Percentiles rank a stretch among this genome's conserved stretches.
Conservation (phyloP, 371 early-diverging fungal genomes). For the Haplosporangium sp. region DNA sequence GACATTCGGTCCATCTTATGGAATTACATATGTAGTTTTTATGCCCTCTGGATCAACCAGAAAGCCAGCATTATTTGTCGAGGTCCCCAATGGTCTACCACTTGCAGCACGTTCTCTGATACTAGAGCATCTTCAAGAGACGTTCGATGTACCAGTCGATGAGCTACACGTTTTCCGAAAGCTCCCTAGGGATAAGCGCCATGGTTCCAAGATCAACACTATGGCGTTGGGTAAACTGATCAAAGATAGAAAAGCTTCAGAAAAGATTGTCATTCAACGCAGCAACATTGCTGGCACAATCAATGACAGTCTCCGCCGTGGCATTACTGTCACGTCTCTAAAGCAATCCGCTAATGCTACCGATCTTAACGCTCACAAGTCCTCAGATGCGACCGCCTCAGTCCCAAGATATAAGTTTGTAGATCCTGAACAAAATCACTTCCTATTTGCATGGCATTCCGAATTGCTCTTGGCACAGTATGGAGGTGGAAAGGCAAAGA, state of each 20-base stretch:
- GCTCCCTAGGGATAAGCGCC: constrained; percentile 53
- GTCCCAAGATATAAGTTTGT: constrained; percentile 29
- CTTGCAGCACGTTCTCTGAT: constrained; percentile 43
- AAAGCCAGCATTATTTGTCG: constrained; percentile 53
- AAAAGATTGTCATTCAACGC: constrained; percentile 38
- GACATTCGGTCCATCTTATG: constrained; percentile 50
- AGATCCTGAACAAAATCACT: constrained; percentile 41
- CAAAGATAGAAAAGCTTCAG: constrained; percentile 45
- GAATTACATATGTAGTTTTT: constrained; percentile 49
- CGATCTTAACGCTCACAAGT: constrained; percentile 18
- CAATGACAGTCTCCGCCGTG: constrained; percentile 50
- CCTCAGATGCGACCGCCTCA: constrained; percentile 7
- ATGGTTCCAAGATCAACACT: constrained; percentile 55
- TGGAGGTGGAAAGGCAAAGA: constrained; percentile 55
- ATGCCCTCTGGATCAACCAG: constrained; percentile 49
- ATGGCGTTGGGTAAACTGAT: constrained; percentile 54
- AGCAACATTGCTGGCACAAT: constrained; percentile 38
- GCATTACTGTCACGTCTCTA: constrained; percentile 35
- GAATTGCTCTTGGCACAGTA: constrained; percentile 30
- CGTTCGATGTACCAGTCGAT: constrained; percentile 52
- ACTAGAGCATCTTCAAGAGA: constrained; percentile 53
- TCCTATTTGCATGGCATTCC: constrained; percentile 49
- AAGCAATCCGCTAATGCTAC: constrained; percentile 26
- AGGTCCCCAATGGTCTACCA: constrained; percentile 46
- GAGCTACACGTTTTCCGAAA: constrained; percentile 55